Evolutionary conservation across 2,329 filamentous ascomycete genomes (phyloP).

Genomic region (Stagonosporopsis chrysanthemi): DNA sequence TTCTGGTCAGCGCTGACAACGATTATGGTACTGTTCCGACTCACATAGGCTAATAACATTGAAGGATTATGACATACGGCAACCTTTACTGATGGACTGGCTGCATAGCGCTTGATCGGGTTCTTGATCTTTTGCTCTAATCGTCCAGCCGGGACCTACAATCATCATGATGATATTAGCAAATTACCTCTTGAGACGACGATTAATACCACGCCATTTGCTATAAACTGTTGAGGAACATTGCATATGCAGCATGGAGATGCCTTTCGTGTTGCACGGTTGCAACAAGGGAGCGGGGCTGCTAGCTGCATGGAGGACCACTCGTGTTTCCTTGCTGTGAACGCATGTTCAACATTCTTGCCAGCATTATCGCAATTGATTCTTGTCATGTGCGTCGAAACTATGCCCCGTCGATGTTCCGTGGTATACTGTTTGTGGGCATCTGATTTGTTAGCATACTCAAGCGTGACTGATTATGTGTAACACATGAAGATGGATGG

Average conservation of each 20-base stretch:
- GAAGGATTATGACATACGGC: too few species aligned
- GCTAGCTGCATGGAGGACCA: not conserved
- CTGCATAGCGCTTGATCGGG: too few species aligned
- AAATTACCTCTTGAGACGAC: too few species aligned
- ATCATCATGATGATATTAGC: too few species aligned
- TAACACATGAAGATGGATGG: not conserved
- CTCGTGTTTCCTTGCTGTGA: not conserved
- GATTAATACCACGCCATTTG: not conserved
- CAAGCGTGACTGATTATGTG: not conserved
- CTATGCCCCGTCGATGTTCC: not conserved
- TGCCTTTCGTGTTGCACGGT: not conserved
- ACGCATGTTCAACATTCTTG: not conserved
- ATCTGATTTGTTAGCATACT: not conserved
- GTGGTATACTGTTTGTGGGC: not conserved
- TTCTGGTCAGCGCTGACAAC: too few species aligned
- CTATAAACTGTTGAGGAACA: too few species aligned
- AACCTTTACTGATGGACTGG: too few species aligned
- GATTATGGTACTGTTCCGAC: too few species aligned
- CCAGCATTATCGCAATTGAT: not conserved
- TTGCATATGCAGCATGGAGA: not conserved
- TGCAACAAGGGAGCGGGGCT: not conserved
- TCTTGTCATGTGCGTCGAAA: not conserved
- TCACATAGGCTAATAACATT: too few species aligned
- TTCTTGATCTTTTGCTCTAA: too few species aligned
- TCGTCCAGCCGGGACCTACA: too few species aligned